A percentile compares a stretch with the other conserved stretches of the same genome.
phyloP scores from a whole-genome alignment of 2,329 filamentous ascomycete species.

The Aspergillus arachidicola region DNA sequence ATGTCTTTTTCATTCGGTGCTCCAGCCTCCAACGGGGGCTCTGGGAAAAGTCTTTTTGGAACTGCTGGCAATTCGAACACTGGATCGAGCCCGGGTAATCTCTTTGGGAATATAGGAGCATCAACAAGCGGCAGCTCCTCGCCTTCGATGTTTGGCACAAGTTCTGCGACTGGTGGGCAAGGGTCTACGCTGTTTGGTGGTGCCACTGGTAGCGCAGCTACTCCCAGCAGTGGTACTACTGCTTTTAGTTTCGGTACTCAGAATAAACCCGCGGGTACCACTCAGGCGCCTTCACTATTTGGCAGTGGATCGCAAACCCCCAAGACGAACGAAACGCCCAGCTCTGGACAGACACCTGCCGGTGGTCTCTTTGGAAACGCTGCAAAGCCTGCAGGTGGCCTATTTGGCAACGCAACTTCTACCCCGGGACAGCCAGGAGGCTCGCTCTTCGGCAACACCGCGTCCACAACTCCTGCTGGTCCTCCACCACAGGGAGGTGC shows the following conservation, averaged over 20 bases:
- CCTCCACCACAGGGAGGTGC: slow-evolving; percentile 45
- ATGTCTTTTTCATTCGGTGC: slow-evolving; percentile 45
- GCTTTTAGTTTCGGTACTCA: slow-evolving; percentile 40
- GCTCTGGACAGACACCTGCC: slow-evolving; percentile 33
- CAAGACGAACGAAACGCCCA: slow-evolving; percentile 36
- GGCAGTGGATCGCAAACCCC: slow-evolving; percentile 38
- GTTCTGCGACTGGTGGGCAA: slow-evolving; percentile 22
- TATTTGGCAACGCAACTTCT: slow-evolving; percentile 40
- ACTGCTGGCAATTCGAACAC: slow-evolving; percentile 32
- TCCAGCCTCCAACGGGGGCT: slow-evolving; percentile 37
- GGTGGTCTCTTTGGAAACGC: slow-evolving; percentile 38
- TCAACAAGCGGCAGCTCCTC: slow-evolving; percentile 34
- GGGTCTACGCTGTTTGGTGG: slow-evolving; percentile 32
- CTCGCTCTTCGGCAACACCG: slow-evolving; percentile 41
- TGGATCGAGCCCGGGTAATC: slow-evolving; percentile 28
- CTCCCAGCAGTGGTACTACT: slow-evolving; percentile 24
- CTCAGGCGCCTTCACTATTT: slow-evolving; percentile 32
- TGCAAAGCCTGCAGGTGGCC: slow-evolving; percentile 25
- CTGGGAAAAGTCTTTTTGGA: slow-evolving; percentile 38
- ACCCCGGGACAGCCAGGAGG: slow-evolving; percentile 41
- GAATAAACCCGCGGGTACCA: slow-evolving; percentile 26
- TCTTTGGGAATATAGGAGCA: slow-evolving; percentile 47
- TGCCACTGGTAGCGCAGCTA: slow-evolving; percentile 22
- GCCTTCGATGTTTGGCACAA: slow-evolving; percentile 39
- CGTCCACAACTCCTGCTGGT: slow-evolving; percentile 55